phyloP scores from a whole-genome alignment of 2,329 filamentous ascomycete genomes.

The Metarhizium brunneum region DNA sequence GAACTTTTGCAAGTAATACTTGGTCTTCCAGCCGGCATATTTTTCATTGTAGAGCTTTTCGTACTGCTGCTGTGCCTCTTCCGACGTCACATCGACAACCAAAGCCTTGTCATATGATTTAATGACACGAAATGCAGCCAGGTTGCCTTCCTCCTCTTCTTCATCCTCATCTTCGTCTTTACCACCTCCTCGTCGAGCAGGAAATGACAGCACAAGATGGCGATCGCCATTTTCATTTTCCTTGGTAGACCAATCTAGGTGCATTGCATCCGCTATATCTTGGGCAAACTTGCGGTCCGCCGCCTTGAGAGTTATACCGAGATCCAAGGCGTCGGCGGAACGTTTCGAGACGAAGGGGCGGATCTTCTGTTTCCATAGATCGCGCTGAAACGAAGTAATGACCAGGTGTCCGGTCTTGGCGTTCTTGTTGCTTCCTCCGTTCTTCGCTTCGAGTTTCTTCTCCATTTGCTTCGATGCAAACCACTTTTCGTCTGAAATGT shows the following conservation, averaged over 20 bases:
- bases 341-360: constrained; percentile 74
- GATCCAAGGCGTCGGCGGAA: constrained; percentile 55
- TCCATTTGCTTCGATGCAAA: constrained; percentile 76
- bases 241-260: constrained; percentile 47
- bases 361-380: constrained; percentile 69
- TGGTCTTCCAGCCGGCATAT: constrained; percentile 87
- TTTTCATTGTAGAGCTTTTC: constrained; percentile 83
- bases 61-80: constrained; percentile 70
- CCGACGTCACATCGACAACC: constrained; percentile 68
- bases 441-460: constrained; percentile 50
- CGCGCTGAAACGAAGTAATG: constrained; percentile 71
- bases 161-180: constrained; percentile 26
- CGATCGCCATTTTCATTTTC: constrained; percentile 47
- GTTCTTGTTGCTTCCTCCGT: constrained; percentile 44
- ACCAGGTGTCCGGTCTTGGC: constrained; percentile 52
- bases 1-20: constrained; percentile 87
- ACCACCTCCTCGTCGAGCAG: constrained; percentile 32
- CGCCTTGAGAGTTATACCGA: constrained; percentile 65
- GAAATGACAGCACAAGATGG: constrained; percentile 41
- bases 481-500: constrained; percentile 84
- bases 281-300: constrained; percentile 90
- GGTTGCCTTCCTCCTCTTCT: constrained; percentile 68
- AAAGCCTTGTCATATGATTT: constrained; percentile 87
- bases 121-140: constrained; percentile 77
- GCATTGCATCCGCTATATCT: constrained; percentile 61